phyloP scores from a whole-genome alignment of 2,329 filamentous ascomycete species.

The Lecanicillium sp. region DNA sequence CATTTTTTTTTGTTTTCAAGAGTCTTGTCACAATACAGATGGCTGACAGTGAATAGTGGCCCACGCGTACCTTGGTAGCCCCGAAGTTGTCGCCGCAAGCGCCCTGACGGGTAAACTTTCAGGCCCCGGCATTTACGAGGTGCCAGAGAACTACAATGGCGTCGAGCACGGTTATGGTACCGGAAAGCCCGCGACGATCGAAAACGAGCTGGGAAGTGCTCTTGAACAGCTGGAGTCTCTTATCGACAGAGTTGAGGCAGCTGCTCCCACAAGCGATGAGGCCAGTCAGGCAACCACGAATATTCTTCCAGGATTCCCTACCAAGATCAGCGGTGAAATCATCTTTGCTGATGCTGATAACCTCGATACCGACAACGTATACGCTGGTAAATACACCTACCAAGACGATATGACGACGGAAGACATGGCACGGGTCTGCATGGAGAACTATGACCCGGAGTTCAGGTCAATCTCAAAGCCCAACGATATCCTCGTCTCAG shows the following conservation, averaged over 20 bases:
- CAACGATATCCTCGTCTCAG: constrained; percentile 75
- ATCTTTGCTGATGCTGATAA: constrained; percentile 77
- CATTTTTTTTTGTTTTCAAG: neutral
- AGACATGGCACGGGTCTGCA: constrained; percentile 82
- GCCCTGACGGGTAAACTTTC: constrained; percentile 66
- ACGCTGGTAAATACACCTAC: constrained; percentile 76
- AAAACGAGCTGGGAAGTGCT: constrained; percentile 2
- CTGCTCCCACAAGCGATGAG: constrained; percentile 4
- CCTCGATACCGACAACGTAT: constrained; percentile 88
- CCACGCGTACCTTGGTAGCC: constrained; percentile 78
- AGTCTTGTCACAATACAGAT: neutral
- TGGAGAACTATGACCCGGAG: constrained; percentile 82
- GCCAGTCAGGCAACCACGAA: constrained; percentile 42
- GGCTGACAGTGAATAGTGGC: too few relatives aligned
- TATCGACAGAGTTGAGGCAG: constrained; percentile 11
- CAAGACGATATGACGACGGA: constrained; percentile 71
- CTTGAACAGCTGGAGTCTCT: constrained; percentile 12
- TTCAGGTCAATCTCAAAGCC: constrained; percentile 58
- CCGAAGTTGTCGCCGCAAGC: constrained; percentile 87
- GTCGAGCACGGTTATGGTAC: constrained; percentile 12
- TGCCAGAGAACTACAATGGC: constrained; percentile 40
- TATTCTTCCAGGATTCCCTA: constrained; percentile 79
- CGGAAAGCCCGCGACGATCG: constrained; percentile 4
- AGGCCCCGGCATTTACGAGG: constrained; percentile 72
- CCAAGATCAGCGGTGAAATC: constrained; percentile 76